A percentile compares a stretch with the other conserved stretches of the same genome.
Evolutionary conservation across 2,329 filamentous ascomycete species (phyloP).

Genomic region (Nemania sp.): DNA sequence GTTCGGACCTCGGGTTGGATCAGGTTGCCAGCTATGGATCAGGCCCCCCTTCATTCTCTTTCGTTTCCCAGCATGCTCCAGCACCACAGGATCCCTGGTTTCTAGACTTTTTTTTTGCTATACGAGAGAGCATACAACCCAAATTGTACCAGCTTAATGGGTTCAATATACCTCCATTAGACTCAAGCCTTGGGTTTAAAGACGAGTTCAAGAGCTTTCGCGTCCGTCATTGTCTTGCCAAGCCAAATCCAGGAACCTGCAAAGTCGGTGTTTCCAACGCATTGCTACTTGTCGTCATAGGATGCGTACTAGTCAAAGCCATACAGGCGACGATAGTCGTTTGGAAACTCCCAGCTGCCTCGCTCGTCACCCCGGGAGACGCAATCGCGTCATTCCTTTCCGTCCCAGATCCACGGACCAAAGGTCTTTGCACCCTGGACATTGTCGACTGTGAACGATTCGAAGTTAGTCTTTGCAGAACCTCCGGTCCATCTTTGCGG

Average conservation of each 20-base stretch:
- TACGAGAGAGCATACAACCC: too few species aligned
- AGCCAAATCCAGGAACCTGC: not conserved
- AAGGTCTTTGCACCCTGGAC: not conserved
- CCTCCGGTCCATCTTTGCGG: too few species aligned
- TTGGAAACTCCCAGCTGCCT: not conserved
- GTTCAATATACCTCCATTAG: too few species aligned
- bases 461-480: slow-evolving; percentile 4
- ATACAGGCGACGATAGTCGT: not conserved
- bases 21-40: not conserved
- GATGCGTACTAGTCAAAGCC: not conserved
- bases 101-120: too few species aligned
- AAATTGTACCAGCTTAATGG: too few species aligned
- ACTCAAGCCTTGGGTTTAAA: not conserved
- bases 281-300: not conserved
- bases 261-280: slow-evolving; percentile 5
- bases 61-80: not conserved
- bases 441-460: not conserved
- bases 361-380: slow-evolving; percentile 11
- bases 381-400: slow-evolving; percentile 14
- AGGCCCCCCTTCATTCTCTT: not conserved
- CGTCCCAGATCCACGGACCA: not conserved
- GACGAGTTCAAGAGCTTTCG: not conserved
- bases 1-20: not conserved
- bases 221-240: slow-evolving; percentile 3
- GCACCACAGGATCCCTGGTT: too few species aligned